phyloP scores from a whole-genome alignment of 352 stramenopile species.

The Phytophthora crassamura region DNA sequence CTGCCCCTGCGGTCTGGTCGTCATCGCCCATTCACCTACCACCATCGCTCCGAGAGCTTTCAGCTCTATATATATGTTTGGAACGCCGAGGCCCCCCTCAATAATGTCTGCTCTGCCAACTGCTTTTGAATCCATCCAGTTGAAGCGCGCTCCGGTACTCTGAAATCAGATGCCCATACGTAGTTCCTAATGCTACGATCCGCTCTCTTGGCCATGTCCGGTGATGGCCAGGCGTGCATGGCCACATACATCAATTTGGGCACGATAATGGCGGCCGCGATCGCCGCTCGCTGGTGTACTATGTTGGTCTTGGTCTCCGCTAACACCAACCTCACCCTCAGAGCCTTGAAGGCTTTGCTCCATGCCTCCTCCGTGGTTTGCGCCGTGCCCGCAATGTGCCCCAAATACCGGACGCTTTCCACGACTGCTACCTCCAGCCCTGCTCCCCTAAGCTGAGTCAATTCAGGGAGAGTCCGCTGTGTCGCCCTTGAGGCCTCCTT shows the following conservation, averaged over 20 bases:
- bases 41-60: not conserved
- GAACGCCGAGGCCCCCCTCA: not conserved
- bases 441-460: too few species aligned
- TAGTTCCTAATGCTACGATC: not conserved
- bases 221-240: constrained; percentile 1
- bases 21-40: not conserved
- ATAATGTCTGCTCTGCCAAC: not conserved
- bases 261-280: constrained; percentile 6
- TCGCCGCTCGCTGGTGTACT: not conserved
- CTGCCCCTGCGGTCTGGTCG: too few species aligned
- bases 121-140: not conserved
- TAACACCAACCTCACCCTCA: not conserved
- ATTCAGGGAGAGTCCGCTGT: too few species aligned
- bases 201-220: not conserved
- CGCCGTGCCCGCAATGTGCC: not conserved
- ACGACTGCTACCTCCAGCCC: not conserved
- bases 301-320: constrained; percentile 3
- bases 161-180: not conserved
- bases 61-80: not conserved
- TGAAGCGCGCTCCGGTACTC: not conserved
- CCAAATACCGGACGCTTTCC: not conserved
- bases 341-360: not conserved
- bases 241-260: constrained; percentile 8
- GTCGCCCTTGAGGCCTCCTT: too few species aligned
- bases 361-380: not conserved